These are phyloP conservation scores for Dryadomyces quercivorus DNA, from an alignment of 2,329 filamentous ascomycete species.

Conservation along the genomic window DNA sequence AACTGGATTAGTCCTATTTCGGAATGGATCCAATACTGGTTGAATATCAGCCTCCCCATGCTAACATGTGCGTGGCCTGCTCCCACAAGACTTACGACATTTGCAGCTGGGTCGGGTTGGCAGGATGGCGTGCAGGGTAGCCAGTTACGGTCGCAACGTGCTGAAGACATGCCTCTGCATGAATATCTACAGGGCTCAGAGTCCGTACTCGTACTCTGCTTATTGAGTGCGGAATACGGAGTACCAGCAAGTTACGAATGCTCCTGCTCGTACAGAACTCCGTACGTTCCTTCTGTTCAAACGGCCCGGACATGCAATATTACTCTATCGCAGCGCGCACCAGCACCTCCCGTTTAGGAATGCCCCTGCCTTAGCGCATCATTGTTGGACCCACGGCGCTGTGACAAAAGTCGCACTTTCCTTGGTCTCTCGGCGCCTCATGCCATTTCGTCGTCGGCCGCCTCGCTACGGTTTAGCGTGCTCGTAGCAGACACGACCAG, in stretches of 20 bases:
- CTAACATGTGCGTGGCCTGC: neutral
- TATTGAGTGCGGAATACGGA: no score
- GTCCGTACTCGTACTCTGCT: no score
- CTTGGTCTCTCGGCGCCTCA: neutral
- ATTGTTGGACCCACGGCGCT: neutral
- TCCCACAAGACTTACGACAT: neutral
- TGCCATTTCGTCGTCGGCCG: neutral
- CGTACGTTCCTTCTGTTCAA: neutral
- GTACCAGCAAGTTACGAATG: neutral
- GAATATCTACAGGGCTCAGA: no score
- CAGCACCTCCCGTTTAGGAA: neutral
- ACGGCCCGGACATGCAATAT: neutral
- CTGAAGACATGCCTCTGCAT: no score
- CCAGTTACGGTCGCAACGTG: no score
- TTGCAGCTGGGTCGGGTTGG: neutral
- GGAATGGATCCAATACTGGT: neutral
- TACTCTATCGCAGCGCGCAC: neutral
- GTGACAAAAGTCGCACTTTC: neutral
- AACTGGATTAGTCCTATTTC: no score
- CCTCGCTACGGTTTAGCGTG: neutral
- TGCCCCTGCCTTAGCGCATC: slow-evolving; percentile 2
- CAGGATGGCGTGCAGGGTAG: no score
- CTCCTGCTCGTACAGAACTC: no score
- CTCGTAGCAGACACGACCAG: neutral
- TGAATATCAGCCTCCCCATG: neutral